Evolutionary conservation across 139 green algal species (phyloP), one percentile per base, ranked within the genome.

Genomic region (Nannochloris sp.): DNA sequence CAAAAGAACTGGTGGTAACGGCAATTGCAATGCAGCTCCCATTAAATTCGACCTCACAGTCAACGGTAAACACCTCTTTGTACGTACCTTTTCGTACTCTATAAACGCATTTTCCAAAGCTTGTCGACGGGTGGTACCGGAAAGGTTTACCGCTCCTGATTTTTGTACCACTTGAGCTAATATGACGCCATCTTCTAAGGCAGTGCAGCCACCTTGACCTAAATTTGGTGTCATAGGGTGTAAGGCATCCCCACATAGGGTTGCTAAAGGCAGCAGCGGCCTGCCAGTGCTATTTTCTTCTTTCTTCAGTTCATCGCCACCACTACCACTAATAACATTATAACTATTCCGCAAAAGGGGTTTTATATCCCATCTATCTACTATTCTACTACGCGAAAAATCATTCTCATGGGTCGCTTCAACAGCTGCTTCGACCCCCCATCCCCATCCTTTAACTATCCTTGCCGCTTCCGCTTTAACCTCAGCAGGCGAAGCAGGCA

Each of bases 141-240:
- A 53, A 54, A 12, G n/a, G 29, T 13, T 54, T 12, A 8, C 24
- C 0, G 33, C 37, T 57, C 59, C 64, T 12, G 27, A 54, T n/a
- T 64, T n/a, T 37, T 35, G 30, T 55, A 92, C 27, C 13, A 32
- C 29, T 6, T 56, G 48, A 8, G 65, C 84, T 32, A 91, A 64
- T n/a, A 85, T 68, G 4, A 92, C 64, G 2, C 68, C 85, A 60
- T 91, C 87, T 73, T 94, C 85, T 3, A 92, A 63, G 0, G 85
- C 85, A 6, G 72, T 75, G 68, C 79, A 87, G 39, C 85, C 85
- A 6, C 85, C 67, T 42, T 78, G 68, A 8, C 68, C 60, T 35
- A 91, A 70, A 70, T 90, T 89, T 25, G 81, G 83, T 0, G 87
- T 94, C 86, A 91, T 91, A 15, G 87, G 87, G 68, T 94, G 87